phyloP scores from a whole-genome alignment of 2,329 filamentous ascomycete species.

The Diaporthe batatas region DNA sequence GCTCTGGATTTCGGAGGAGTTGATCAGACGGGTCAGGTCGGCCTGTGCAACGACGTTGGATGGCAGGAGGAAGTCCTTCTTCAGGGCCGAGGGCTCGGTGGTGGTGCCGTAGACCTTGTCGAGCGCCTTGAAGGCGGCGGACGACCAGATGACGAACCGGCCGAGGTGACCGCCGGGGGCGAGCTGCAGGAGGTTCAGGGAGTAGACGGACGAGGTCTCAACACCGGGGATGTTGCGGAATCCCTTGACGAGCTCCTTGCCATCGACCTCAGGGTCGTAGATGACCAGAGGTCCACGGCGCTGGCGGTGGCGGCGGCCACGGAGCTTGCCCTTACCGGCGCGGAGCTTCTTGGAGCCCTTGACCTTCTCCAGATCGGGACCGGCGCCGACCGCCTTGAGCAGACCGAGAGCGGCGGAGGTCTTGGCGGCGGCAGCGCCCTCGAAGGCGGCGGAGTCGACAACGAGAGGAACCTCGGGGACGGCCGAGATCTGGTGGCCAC shows the following conservation, averaged over 20 bases:
- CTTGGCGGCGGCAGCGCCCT: conserved; percentile 83
- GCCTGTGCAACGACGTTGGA: conserved; percentile 93
- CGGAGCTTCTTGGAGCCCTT: conserved; percentile 96
- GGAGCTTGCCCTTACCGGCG: conserved; percentile 98
- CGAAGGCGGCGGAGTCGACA: conserved; percentile 90
- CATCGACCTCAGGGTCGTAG: conserved; percentile 95
- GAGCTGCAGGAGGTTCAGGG: conserved; percentile 98
- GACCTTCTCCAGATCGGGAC: conserved; percentile 93
- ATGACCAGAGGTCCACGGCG: conserved; percentile 97
- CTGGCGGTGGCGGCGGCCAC: conserved; percentile 96
- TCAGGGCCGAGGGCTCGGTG: conserved; percentile 88
- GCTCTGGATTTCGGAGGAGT: conserved; percentile 98
- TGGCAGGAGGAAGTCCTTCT: conserved; percentile 99
- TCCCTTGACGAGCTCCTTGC: conserved; percentile 91
- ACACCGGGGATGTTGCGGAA: conserved; percentile 99
- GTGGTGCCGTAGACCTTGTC: conserved; percentile 97
- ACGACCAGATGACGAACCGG: conserved; percentile 99
- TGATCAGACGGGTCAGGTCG: conserved; percentile 97
- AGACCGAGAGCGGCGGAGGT: conserved; percentile 89
- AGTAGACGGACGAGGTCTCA: conserved; percentile 93
- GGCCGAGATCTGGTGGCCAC: conserved; percentile 93
- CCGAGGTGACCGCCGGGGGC: conserved; percentile 98
- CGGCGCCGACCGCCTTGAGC: conserved; percentile 91
- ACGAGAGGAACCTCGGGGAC: conserved; percentile 98
- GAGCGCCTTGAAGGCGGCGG: conserved; percentile 94